Evolutionary conservation across 345 rosid species (phyloP), one percentile per base, ranked within the genome.

Genomic region (Rhizophora mangle): DNA sequence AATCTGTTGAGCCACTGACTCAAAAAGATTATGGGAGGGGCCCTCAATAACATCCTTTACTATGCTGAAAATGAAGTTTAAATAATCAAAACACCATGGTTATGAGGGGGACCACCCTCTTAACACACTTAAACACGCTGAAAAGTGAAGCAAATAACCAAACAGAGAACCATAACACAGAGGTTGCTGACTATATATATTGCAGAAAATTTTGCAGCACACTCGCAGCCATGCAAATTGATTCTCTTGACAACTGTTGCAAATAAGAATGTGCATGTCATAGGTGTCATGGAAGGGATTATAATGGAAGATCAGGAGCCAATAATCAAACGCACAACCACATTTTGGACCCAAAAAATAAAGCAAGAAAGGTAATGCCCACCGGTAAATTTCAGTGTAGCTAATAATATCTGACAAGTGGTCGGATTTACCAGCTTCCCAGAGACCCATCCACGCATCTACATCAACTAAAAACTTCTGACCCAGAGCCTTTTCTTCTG

Each of bases 361-460:
- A 36, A 46, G 39, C 16, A 16, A 8, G 5, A 27, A 27, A 46
- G 30, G 13, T 4, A 36, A 49, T 52, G 55, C 82, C 78, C 70
- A 89, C 97, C 86, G 79, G 81, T 88, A 95, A 73, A 95, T 87
- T 59, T 83, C 89, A n/a, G 95, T 88, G 43, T 91, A 94, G 78
- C 93, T 92, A 68, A 92, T 54, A 6, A 97, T 87, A 63, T 91
- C 93, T 2, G 78, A 75, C 54, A 95, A 67, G 66, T 6, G 19
- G 46, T 89, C 99, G 16, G 96, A 86, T 70, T 66, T 78, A 59
- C 97, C 99, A 18, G 99, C 96, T 22, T 57, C 29, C 51, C 70
- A 79, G 39, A 89, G 92, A 87, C 91, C 93, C 91, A 86, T 79
- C 93, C 96, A 95, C 29, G 99, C 97, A 78, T 95, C 99, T 9